phyloP scores from a whole-genome alignment of 768 basidiomycete genomes.

The Polyporus arcularius region DNA sequence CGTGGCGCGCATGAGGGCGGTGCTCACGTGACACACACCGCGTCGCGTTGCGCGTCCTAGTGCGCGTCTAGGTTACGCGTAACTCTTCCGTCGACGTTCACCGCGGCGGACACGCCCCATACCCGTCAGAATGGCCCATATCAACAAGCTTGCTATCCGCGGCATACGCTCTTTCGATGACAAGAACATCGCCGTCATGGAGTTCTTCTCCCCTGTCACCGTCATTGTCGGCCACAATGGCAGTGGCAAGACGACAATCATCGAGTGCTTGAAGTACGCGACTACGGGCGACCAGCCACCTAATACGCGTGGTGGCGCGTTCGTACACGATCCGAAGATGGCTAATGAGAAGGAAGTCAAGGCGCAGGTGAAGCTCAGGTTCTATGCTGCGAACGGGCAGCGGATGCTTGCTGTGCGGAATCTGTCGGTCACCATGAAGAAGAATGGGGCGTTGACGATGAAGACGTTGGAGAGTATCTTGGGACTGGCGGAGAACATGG shows the following conservation, averaged over 20 bases:
- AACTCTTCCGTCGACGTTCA: neutral
- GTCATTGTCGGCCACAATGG: conserved; percentile 99
- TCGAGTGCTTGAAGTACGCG: conserved; percentile 99
- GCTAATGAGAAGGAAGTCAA: conserved; percentile 99
- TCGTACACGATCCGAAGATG: conserved; percentile 98
- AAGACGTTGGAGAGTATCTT: conserved; percentile 96
- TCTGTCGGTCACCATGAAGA: conserved; percentile 91
- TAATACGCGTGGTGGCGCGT: conserved; percentile 97
- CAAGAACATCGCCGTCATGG: conserved; percentile 89
- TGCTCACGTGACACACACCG: neutral
- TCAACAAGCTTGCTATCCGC: conserved; percentile 93
- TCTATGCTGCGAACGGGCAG: conserved; percentile 85
- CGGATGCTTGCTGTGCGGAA: conserved; percentile 91
- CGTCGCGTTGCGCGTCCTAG: conserved; percentile 1
- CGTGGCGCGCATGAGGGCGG: neutral
- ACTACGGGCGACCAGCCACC: conserved; percentile 98
- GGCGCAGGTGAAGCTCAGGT: conserved; percentile 95
- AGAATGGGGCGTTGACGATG: conserved; percentile 86
- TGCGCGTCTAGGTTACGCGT: neutral
- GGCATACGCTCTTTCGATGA: conserved; percentile 97
- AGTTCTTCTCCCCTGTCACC: conserved; percentile 96
- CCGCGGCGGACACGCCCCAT: neutral
- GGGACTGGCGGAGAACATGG: conserved; percentile 66
- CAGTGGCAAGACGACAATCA: conserved; percentile 97
- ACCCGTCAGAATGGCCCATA: conserved; percentile 60